Evolutionary conservation across 495 filamentous ascomycete genomes (phyloP).

Genomic region (Xylaria venustula): DNA sequence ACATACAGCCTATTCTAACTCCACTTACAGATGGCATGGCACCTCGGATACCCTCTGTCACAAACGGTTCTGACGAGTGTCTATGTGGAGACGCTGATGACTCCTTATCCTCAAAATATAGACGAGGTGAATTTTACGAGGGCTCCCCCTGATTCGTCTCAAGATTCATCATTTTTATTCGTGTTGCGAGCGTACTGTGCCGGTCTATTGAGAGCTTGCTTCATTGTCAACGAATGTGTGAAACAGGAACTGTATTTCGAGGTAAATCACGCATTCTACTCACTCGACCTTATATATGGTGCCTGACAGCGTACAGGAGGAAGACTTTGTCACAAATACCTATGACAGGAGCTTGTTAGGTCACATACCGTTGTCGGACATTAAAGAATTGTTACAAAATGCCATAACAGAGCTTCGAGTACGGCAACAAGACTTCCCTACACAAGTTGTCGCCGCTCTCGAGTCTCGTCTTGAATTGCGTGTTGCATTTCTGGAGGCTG

Average conservation of each 20-base stretch:
- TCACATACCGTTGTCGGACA: conserved; percentile 53
- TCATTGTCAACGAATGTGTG: conserved; percentile 72
- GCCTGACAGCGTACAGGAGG: conserved; percentile 64
- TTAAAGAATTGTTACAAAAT: conserved; percentile 59
- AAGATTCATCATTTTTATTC: conserved; percentile 53
- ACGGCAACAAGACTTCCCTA: conserved; percentile 41
- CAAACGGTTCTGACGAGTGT: conserved; percentile 94
- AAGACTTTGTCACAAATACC: conserved; percentile 90
- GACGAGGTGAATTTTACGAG: conserved; percentile 67
- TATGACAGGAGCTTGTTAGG: conserved; percentile 78
- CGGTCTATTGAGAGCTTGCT: conserved; percentile 78
- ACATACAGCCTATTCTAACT: not conserved
- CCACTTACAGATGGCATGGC: conserved; percentile 81
- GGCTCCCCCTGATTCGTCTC: conserved; percentile 21
- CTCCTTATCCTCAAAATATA: conserved; percentile 63
- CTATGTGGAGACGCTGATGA: conserved; percentile 83
- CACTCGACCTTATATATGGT: not conserved
- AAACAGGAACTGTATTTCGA: conserved; percentile 82
- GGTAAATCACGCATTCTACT: conserved; percentile 40
- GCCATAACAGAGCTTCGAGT: conserved; percentile 57
- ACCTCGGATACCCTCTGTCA: conserved; percentile 88
- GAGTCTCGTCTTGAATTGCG: conserved; percentile 62
- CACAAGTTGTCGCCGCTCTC: conserved; percentile 59
- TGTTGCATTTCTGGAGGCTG: conserved; percentile 56
- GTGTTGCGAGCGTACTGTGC: conserved; percentile 86